Evolutionary conservation across 805 yeast genomes (phyloP).

Genomic region (Cyberlindnera bimundalis): DNA sequence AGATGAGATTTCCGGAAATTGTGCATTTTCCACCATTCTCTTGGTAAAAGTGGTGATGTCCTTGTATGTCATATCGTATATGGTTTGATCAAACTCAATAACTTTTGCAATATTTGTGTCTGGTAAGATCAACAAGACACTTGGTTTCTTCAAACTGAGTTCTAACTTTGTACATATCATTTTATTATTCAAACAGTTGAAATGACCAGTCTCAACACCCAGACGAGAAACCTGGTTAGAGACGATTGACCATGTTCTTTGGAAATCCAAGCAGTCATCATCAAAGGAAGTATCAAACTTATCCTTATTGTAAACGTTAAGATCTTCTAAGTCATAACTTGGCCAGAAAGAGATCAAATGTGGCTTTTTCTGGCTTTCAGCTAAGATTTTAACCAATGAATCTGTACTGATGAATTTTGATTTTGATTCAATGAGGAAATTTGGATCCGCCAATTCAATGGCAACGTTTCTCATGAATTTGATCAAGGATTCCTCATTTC

Average conservation of each 20-base stretch:
- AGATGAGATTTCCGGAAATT: conserved; percentile 31
- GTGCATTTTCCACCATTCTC: conserved; percentile 45
- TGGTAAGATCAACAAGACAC: conserved; percentile 51
- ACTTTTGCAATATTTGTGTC: conserved; percentile 41
- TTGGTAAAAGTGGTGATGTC: conserved; percentile 42
- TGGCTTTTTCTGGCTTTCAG: conserved; percentile 42
- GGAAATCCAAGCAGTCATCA: conserved; percentile 47
- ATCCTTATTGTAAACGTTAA: conserved; percentile 31
- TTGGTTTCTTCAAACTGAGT: conserved; percentile 37
- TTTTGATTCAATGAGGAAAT: conserved; percentile 37
- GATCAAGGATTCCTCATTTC: conserved; percentile 47
- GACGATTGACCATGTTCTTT: conserved; percentile 55
- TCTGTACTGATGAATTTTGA: conserved; percentile 39
- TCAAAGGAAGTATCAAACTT: conserved; percentile 37
- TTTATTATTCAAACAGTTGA: conserved; percentile 53
- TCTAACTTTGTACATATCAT: conserved; percentile 53
- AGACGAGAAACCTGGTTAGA: conserved; percentile 43
- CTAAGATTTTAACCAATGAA: conserved; percentile 44
- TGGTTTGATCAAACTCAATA: conserved; percentile 29
- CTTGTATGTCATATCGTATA: conserved; percentile 25
- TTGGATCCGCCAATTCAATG: conserved; percentile 40
- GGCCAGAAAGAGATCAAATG: conserved; percentile 68
- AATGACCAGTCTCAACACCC: conserved; percentile 46
- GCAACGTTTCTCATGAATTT: conserved; percentile 54
- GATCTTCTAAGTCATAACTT: conserved; percentile 37